Evolutionary conservation across 2,329 filamentous ascomycete genomes (phyloP).

Genomic region (Scedosporium minutisporum): DNA sequence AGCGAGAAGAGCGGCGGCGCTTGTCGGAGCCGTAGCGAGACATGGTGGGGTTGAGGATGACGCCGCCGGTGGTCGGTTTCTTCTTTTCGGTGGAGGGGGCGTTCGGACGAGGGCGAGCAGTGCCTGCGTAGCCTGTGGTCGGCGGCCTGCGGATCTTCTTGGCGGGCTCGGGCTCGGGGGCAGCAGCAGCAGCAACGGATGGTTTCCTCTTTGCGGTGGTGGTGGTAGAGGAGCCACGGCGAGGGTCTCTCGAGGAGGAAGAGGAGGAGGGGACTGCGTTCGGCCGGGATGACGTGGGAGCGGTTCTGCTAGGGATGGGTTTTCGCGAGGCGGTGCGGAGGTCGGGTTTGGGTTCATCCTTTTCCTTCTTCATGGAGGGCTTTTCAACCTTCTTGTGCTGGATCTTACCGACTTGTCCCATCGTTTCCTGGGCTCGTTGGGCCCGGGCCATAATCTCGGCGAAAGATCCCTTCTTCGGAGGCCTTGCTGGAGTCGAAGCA

Average conservation of each 20-base stretch:
- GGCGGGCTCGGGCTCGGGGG: constrained; percentile 26
- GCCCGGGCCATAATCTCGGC: constrained; percentile 66
- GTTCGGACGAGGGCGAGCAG: constrained; percentile 47
- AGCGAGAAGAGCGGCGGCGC: constrained; percentile 20
- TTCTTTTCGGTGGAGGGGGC: constrained; percentile 23
- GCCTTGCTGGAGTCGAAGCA: constrained; percentile 32
- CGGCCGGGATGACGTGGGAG: background rate
- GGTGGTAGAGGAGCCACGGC: constrained; percentile 13
- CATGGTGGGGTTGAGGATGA: constrained; percentile 23
- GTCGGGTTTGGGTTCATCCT: constrained; percentile 30
- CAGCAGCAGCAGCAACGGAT: constrained; percentile 3
- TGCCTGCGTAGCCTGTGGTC: constrained; percentile 56
- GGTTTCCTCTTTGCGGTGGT: constrained; percentile 19
- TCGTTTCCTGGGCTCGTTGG: constrained; percentile 51
- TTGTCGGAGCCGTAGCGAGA: constrained; percentile 15
- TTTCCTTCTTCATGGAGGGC: constrained; percentile 42
- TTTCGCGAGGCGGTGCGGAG: constrained; percentile 7
- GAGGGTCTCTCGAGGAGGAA: background rate
- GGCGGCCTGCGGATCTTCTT: constrained; percentile 55
- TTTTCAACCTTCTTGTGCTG: constrained; percentile 67
- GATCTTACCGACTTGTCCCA: constrained; percentile 58
- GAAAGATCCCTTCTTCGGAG: constrained; percentile 64
- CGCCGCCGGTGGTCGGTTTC: constrained; percentile 26
- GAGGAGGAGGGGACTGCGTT: background rate
- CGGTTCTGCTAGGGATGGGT: background rate